Percentiles rank a stretch among this genome's conserved stretches.
These are phyloP conservation scores for Vigna hirtella DNA, from an alignment of 306 rosid species.

Conservation along the genomic window DNA sequence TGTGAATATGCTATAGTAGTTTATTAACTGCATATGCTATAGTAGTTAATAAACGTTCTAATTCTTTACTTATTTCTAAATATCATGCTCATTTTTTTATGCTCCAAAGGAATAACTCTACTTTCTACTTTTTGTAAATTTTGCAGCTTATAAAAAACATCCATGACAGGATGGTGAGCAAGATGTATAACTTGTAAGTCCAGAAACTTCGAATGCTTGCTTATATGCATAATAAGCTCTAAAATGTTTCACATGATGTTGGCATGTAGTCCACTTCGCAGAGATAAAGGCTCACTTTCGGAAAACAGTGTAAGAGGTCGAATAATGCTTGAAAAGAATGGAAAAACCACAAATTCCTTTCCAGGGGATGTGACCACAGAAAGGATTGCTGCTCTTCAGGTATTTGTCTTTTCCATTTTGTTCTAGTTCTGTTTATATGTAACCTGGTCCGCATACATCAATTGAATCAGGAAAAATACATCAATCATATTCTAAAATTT, in stretches of 20 bases:
- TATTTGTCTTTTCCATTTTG: slow-evolving; percentile 39
- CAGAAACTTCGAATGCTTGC: slow-evolving; percentile 24
- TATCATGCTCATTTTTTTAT: slow-evolving; percentile 18
- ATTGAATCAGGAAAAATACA: slow-evolving; percentile 36
- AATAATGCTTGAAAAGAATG: slow-evolving; percentile 77
- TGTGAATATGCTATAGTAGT: neutral
- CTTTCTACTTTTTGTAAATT: slow-evolving; percentile 28
- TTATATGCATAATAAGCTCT: slow-evolving; percentile 21
- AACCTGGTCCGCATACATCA: slow-evolving; percentile 13
- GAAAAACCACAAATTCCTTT: slow-evolving; percentile 70
- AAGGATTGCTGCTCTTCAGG: slow-evolving; percentile 84
- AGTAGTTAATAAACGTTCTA: neutral
- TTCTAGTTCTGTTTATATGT: neutral
- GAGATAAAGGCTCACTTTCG: slow-evolving; percentile 55
- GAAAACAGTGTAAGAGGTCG: slow-evolving; percentile 51
- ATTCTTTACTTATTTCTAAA: slow-evolving; percentile 1
- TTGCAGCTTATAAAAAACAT: slow-evolving; percentile 86
- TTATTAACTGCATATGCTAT: neutral
- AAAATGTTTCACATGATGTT: slow-evolving; percentile 47
- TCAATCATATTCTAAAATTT: slow-evolving; percentile 36
- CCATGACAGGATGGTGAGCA: slow-evolving; percentile 79
- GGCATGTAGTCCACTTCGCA: slow-evolving; percentile 64
- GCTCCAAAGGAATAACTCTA: slow-evolving; percentile 31
- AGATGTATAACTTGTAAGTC: slow-evolving; percentile 80
- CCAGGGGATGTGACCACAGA: slow-evolving; percentile 76